Base-by-base conservation (phyloP, 2,329 filamentous ascomycete genomes). In the Xylaria sp. region DNA sequence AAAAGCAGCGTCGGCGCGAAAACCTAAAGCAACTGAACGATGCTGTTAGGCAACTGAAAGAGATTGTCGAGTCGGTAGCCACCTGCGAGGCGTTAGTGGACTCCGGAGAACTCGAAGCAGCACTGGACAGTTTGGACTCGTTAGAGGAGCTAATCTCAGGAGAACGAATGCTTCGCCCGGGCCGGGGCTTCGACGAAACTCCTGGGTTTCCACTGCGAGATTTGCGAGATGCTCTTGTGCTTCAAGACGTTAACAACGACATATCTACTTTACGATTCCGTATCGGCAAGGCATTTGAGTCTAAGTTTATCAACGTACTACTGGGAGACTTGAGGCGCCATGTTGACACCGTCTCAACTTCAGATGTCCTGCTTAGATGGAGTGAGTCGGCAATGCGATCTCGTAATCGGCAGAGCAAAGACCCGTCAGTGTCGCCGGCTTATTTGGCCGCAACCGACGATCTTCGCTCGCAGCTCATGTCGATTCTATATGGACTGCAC, bases 271-370 rank as follows among this genome's bases (percentile, higher is more conserved):
- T 99, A 44, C 86, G 91, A 53, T 84, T 86, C 60, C 87, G 91
- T 2, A 91, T 97, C 53, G 94, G 94, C 19, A 92, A 89, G 71
- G 90, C 87, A 0, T 97, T 92, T 67, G 92, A 97, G 69, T 76
- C 82, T 2, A 86, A 87, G 41, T 96, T 97, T 65, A 78, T 94
- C 24, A 84, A 86, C 54, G 84, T 90, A 22, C 78, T 99, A 17
- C 79, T 97, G 24, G 81, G 80, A 2, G 94, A 99, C 71, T 73
- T 97, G 39, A 85, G 90, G 47, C 79, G 82, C n/a, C 94, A 99
- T 69, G 80, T 92, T 22, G 86, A 90, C 48, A 84, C 80, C 2
- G 87, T 94, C 2, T 85, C 91, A 1, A 75, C 76, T 1, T 76
- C 85, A 29, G 87, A 91, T 44, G 93, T 95, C 1, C 75, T 99